Evolutionary conservation across 2,329 filamentous ascomycete species (phyloP), one percentile per base, ranked within the genome.

Genomic region (Chlorencoelia australis): DNA sequence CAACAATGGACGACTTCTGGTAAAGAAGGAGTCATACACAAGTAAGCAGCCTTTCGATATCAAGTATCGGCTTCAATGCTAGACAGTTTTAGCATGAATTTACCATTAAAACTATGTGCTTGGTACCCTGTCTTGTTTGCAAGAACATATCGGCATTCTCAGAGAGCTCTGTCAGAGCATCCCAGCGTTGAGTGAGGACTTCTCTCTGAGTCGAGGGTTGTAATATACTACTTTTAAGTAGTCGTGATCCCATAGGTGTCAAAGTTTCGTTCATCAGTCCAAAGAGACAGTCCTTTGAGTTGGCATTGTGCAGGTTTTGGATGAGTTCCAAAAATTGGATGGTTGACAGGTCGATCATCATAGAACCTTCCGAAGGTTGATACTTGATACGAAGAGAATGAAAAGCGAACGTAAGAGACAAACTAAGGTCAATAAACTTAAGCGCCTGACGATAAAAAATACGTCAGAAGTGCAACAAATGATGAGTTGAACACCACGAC

Each of bases 301-400:
- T 87, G 1, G 76, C 53, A 47, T 81, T 78, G 9, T 83, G 78
- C 0, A 88, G 55, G 47, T 95, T 98, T 51, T 94, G 86, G 17
- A 96, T 82, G 5, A 98, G 69, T 56, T 98, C 91, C 3, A 98
- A 66, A 0, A 86, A 86, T 24, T 79, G 72, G 18, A 95, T 85
- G 0, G 88, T 94, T 1, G 85, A 81, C 2, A 91, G 69, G 51
- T 95, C 89, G 49, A 96, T 93, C 73, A 94, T 85, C 88, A 96
- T 94, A 1, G 86, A 84, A 16, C 89, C 83, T 54, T 94, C 84
- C 0, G 86, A 87, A 1, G 87, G 82, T 51, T 89, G 80, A 48
- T 94, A 95, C 44, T 77, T 80, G 52, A 96, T 81, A 3, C 86
- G 76, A 20, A 96, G 70, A 14, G 88, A 88, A 54, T 91, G 80